These are phyloP conservation scores for Pyricularia grisea DNA, from an alignment of 2,329 filamentous ascomycete genomes.

Conservation along the genomic window DNA sequence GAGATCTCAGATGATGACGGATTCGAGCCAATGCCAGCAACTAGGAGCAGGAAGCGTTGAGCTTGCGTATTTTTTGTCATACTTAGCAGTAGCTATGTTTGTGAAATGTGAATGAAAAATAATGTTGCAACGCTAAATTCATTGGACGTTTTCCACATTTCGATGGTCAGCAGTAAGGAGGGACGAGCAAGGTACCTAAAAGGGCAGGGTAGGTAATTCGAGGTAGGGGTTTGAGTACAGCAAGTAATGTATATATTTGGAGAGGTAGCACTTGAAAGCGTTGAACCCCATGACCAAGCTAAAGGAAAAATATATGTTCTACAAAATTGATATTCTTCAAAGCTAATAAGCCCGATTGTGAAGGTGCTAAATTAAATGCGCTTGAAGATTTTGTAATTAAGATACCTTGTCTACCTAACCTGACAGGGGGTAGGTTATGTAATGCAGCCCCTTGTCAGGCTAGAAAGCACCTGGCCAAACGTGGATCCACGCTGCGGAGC, in stretches of 20 bases:
- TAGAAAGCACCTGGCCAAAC: not conserved
- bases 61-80: not conserved
- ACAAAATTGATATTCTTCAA: too few species aligned
- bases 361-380: too few species aligned
- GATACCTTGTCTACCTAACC: too few species aligned
- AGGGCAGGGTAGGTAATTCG: not conserved
- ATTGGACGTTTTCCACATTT: too few species aligned
- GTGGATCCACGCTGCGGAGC: not conserved
- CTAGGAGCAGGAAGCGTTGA: constrained; percentile 5
- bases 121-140: not conserved
- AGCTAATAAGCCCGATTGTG: too few species aligned
- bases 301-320: too few species aligned
- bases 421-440: not conserved
- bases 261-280: not conserved
- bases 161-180: not conserved
- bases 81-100: not conserved
- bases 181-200: not conserved
- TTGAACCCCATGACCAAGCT: too few species aligned
- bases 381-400: too few species aligned
- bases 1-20: constrained; percentile 13
- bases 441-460: not conserved
- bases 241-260: not conserved
- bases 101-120: not conserved
- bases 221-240: not conserved
- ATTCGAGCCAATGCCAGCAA: constrained; percentile 10